Base-by-base conservation (phyloP, 495 filamentous ascomycete genomes). In the Penicillium verhagenii region DNA sequence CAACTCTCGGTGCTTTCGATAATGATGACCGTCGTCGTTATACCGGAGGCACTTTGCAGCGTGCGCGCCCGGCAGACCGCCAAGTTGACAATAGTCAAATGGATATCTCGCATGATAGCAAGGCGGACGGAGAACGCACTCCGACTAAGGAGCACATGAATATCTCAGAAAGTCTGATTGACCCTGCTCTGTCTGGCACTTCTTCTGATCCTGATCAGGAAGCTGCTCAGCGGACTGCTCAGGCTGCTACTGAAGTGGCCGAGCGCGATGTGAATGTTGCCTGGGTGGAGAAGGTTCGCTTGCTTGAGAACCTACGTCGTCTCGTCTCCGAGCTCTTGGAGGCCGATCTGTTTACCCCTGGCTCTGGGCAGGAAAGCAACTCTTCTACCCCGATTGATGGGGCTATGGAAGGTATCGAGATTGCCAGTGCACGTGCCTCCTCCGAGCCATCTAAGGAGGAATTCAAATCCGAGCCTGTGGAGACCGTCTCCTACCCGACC, bases 1-100 rank as follows among this genome's bases (percentile, higher is more conserved):
- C 92, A 1, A 91, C 88, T 16, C 84, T 98, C 11, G 85, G 87
- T 8, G 87, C 79, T 45, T 95, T 92, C 65, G 91, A 93, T 57
- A 76, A 84, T 47, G 86, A 91, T 50, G 85, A 88, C 53, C 88
- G 90, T 45, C 90, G 92, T 35, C 85, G 92, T 28, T 92, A 91
- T 72, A 93, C 88, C 20, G 92, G 92, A 48, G 90, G 92, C 40
- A 85, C 90, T 63, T 79, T 97, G 44, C 92, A 96, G 72, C 87
- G 86, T 60, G 83, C 86, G 21, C 81, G 75, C 20, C 76, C 72
- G 40, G 79, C 75, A 39, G 65, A 75, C 46, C 70, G 68, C 16
- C 63, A 60, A 46, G 53, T 59, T 29, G 60, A 68, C 24, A 68
- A 77, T 24, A 54, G 63, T 47, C 59, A 73, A 11, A 84, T 85